phyloP scores from a whole-genome alignment of 2,329 filamentous ascomycete genomes.

The Alternaria gaisen region DNA sequence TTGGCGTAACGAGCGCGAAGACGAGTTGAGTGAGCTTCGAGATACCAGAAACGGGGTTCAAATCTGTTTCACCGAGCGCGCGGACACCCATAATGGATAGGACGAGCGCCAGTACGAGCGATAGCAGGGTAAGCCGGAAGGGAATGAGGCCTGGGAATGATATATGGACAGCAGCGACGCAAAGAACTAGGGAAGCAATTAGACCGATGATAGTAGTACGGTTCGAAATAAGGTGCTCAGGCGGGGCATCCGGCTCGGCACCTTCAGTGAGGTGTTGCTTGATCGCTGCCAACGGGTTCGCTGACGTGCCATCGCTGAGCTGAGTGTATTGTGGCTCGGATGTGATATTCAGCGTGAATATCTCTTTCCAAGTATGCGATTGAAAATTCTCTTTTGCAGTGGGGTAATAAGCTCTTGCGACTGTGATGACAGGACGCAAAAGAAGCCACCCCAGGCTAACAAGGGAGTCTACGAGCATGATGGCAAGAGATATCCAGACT shows the following conservation, averaged over 20 bases:
- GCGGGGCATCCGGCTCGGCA: slow-evolving; percentile 77
- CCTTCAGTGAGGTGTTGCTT: slow-evolving; percentile 43
- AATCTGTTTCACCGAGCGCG: slow-evolving; percentile 80
- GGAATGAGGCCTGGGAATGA: slow-evolving; percentile 87
- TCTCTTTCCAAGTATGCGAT: slow-evolving; percentile 49
- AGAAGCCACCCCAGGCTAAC: slow-evolving; percentile 85
- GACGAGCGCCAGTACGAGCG: slow-evolving; percentile 78
- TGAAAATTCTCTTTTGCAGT: slow-evolving; percentile 37
- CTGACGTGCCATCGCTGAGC: slow-evolving; percentile 35
- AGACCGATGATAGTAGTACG: slow-evolving; percentile 78
- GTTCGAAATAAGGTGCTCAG: slow-evolving; percentile 79
- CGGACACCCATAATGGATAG: slow-evolving; percentile 71
- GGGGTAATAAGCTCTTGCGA: slow-evolving; percentile 54
- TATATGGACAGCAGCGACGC: slow-evolving; percentile 80
- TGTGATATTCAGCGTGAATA: slow-evolving; percentile 44
- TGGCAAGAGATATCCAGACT: slow-evolving; percentile 93
- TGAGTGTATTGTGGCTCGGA: slow-evolving; percentile 52
- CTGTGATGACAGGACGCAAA: slow-evolving; percentile 67
- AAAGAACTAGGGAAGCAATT: slow-evolving; percentile 77
- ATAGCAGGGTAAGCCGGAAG: slow-evolving; percentile 81
- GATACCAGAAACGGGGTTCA: slow-evolving; percentile 96
- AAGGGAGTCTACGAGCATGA: slow-evolving; percentile 94
- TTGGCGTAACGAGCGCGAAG: slow-evolving; percentile 87
- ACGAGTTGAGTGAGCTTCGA: slow-evolving; percentile 95
- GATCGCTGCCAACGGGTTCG: slow-evolving; percentile 36